Conservation (phyloP, 192 early-diverging fungal genomes). For the Funneliformis geosporum region DNA sequence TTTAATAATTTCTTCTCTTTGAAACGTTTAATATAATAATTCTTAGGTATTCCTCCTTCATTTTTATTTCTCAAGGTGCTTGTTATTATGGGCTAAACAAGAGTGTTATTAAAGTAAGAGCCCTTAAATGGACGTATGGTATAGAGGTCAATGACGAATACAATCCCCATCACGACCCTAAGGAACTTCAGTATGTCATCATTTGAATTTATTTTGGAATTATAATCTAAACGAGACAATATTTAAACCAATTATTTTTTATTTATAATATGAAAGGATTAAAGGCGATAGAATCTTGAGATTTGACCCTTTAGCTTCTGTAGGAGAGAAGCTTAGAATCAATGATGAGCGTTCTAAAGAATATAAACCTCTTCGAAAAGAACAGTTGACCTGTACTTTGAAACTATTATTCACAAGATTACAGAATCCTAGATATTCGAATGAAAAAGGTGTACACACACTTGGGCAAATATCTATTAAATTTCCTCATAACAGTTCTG, state of each 20-base stretch:
- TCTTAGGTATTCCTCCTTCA: no score
- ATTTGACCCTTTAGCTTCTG: neutral
- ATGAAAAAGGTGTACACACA: neutral
- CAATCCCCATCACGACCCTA: neutral
- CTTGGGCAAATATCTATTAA: slow-evolving; percentile 5
- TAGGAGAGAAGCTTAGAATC: neutral
- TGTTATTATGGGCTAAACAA: slow-evolving; percentile 37
- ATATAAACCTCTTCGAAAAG: neutral
- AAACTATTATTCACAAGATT: neutral
- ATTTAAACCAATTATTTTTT: neutral
- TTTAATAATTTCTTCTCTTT: slow-evolving; percentile 13
- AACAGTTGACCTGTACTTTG: neutral
- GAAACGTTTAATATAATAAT: no score
- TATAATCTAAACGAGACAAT: neutral
- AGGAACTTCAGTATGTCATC: neutral
- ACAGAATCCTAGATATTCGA: neutral
- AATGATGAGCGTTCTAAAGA: neutral
- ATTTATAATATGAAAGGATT: neutral
- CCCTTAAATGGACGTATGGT: slow-evolving; percentile 15
- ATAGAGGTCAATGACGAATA: neutral
- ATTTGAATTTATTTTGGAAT: neutral
- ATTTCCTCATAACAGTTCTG: neutral
- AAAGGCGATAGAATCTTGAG: neutral
- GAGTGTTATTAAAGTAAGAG: neutral
- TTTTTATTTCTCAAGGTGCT: neutral